Evolutionary conservation across 441 rosid genomes (phyloP), one percentile per base, ranked within the genome.

Genomic region (Raphanus hybrid): DNA sequence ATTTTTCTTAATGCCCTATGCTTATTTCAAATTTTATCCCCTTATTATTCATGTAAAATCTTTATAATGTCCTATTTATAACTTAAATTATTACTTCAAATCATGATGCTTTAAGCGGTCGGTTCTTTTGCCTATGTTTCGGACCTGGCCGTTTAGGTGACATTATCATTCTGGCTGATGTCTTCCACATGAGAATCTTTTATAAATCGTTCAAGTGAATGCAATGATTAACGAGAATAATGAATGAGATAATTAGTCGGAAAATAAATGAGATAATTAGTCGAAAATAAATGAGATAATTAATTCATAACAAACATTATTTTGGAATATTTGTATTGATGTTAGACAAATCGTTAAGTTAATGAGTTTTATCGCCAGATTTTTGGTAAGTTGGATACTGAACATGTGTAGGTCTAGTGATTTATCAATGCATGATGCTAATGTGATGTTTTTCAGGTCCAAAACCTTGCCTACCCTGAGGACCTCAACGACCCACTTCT

Each of bases 401-500:
- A 78, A 67, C 81, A 78, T 72, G 77, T 72, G 73, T 59, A 78
- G 81, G 81, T 26, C 14, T 59, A 59, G 0, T 48, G 9, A 27
- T 54, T 0, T 43, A 66, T 59, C 8, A 71, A 26, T 48, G 52
- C 61, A 16, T 18, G 12, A 7, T 50, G 3, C 6, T 8, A 43
- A 57, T 64, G 0, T 29, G 8, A 65, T 57, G 57, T 48, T 35
- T 78, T 35, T 61, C 60, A 80, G 79, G 82, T 80, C 3, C 99
- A 95, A 82, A 93, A 91, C 82, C 89, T 95, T 3, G 99, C 97
- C 8, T 90, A 88, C 80, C 99, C 99, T 3, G 95, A 90, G 15
- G 86, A 95, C 79, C 89, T 64, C 5, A 76, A 85, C 32, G 99
- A 95, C 79, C 97, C 99, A 23, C 91, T 95, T 45, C 87, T 95